Percentiles rank a stretch among this genome's conserved stretches.
Evolutionary conservation across 257 asterid species (phyloP).

Genomic region (Fraxinus cuspidata): DNA sequence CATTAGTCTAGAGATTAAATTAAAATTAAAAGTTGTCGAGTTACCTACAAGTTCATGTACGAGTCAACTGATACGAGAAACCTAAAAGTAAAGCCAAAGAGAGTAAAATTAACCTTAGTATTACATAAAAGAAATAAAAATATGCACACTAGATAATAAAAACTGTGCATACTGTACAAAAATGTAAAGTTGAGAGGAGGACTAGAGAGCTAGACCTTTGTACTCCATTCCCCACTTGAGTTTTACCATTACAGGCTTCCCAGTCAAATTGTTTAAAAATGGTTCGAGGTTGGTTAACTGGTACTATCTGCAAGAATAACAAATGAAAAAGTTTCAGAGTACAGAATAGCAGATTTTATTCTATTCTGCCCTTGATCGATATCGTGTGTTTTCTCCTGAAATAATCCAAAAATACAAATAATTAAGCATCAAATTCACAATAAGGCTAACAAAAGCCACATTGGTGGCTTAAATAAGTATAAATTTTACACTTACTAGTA

Average conservation of each 20-base stretch:
- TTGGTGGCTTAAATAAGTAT: too few species aligned
- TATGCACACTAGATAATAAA: neutral
- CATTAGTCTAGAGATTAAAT: neutral
- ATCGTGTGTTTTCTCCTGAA: too few species aligned
- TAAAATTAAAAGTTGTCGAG: neutral
- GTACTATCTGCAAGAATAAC: too few species aligned
- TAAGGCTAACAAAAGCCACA: too few species aligned
- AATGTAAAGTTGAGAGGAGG: neutral
- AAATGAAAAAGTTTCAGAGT: too few species aligned
- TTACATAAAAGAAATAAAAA: neutral
- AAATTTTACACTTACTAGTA: too few species aligned
- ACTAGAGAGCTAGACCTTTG: constrained; percentile 54
- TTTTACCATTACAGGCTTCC: constrained; percentile 92
- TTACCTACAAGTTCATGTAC: constrained; percentile 96
- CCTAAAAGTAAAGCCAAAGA: constrained; percentile 48
- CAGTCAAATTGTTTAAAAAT: constrained; percentile 93
- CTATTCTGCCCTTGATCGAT: too few species aligned
- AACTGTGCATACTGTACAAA: neutral
- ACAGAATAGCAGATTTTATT: too few species aligned
- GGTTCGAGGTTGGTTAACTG: too few species aligned
- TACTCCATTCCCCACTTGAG: constrained; percentile 99
- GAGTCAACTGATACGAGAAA: constrained; percentile 91
- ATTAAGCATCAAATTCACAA: too few species aligned
- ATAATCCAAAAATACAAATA: too few species aligned
- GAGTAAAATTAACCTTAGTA: neutral